These are phyloP conservation scores for Ascochyta fabae DNA, from an alignment of 2,329 filamentous ascomycete genomes.

Conservation along the genomic window DNA sequence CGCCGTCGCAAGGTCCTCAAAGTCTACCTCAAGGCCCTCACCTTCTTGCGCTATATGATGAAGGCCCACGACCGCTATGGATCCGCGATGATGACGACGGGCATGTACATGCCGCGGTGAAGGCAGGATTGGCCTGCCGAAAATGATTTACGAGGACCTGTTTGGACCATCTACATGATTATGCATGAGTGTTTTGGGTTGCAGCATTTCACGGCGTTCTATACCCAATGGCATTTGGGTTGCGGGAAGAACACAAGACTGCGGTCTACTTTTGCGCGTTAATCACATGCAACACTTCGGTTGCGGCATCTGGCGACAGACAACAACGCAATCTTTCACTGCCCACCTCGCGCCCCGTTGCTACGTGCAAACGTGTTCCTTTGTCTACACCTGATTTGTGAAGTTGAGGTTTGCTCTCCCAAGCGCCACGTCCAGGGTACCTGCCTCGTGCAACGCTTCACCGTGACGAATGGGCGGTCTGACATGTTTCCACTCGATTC, in stretches of 20 bases:
- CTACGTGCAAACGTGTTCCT: no score
- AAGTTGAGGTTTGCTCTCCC: neutral
- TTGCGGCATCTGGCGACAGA: constrained; percentile 12
- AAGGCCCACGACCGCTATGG: constrained; percentile 36
- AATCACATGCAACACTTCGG: constrained; percentile 2
- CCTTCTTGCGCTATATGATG: constrained; percentile 32
- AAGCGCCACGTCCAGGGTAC: neutral
- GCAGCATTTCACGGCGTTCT: constrained; percentile 20
- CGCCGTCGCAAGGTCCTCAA: constrained; percentile 29
- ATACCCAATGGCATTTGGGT: constrained; percentile 19
- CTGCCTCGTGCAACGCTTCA: constrained; percentile 11
- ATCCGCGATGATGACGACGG: constrained; percentile 34
- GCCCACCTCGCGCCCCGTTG: neutral
- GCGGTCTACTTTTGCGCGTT: constrained; percentile 4
- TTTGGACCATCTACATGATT: constrained; percentile 7
- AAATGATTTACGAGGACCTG: constrained; percentile 7
- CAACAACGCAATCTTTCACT: neutral
- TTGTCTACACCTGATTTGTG: no score
- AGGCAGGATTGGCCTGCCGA: neutral
- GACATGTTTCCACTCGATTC: neutral
- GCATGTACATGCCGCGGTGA: constrained; percentile 36
- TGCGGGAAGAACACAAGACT: constrained; percentile 7
- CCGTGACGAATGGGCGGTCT: neutral
- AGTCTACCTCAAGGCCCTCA: constrained; percentile 33
- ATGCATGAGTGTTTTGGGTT: constrained; percentile 15